Base-by-base conservation (phyloP, 345 rosid species). In the Boechera retrofracta region DNA sequence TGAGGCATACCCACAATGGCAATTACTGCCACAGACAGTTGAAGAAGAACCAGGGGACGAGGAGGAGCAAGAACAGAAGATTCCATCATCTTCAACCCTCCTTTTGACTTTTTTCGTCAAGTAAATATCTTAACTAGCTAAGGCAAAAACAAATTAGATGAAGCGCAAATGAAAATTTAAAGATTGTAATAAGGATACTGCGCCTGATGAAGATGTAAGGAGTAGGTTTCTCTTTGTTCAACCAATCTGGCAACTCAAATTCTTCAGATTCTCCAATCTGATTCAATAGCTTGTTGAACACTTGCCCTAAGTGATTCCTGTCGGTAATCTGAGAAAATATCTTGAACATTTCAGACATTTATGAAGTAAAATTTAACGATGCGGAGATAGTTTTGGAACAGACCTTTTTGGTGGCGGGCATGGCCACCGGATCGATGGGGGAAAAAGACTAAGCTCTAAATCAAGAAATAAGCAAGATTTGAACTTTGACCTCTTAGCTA, bases 1-100 rank as follows among this genome's bases (percentile, higher is more conserved):
- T 0, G 42, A 72, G 41, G 68, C 97, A 83, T 92, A 96, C 99
- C 98, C 97, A 53, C 99, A 96, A 74, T 91, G 98, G 87, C 99
- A 93, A 79, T 93, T 94, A 84, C 88, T 87, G 13, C 81, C 93
- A 60, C 99, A 93, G 10, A 88, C 87, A 52, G 77, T 77, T 10
- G 80, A 77, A 69, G 75, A 52, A 70, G 76, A 71, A 33, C 29
- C 64, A 69, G 75, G 67, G 32, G 93, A 81, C 73, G 90, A 87
- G 73, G 85, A 49, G 66, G 83, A 82, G 78, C 98, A 93, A 71
- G 99, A 89, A 81, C 99, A 96, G 83, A 96, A 96, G 66, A 96
- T 96, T 57, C 99, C 99, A 81, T 96, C 97, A 82, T 93, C 98
- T 18, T 92, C 91, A 60, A 84, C 79, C 52, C 90, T 89, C 79